These are phyloP conservation scores for Suhomyces prunicola DNA, from an alignment of 805 yeast genomes.

Conservation along the genomic window DNA sequence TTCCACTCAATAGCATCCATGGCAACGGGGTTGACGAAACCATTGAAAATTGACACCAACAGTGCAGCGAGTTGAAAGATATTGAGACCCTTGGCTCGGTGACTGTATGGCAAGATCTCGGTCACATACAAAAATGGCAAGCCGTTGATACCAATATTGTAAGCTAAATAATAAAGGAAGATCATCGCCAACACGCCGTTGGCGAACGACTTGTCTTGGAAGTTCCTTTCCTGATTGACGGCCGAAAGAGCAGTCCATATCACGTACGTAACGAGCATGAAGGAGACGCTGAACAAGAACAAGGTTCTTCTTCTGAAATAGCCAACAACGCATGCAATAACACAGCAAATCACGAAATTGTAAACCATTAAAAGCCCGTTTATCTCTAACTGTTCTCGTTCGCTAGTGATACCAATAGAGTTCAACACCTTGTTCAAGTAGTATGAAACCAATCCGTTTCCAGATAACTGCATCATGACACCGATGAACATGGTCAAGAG, in stretches of 20 bases:
- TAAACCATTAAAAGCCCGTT: constrained; percentile 51
- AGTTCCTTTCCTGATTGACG: constrained; percentile 38
- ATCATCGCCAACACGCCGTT: constrained; percentile 51
- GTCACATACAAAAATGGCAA: constrained; percentile 46
- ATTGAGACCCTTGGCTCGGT: constrained; percentile 42
- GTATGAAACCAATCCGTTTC: constrained; percentile 52
- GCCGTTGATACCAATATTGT: constrained; percentile 44
- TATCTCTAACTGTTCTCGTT: constrained; percentile 43
- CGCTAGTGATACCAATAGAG: constrained; percentile 52
- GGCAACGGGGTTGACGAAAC: constrained; percentile 29
- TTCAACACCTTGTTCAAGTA: constrained; percentile 48
- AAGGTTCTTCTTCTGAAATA: constrained; percentile 34
- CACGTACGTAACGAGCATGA: constrained; percentile 37
- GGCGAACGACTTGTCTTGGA: constrained; percentile 38
- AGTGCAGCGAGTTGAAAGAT: constrained; percentile 12
- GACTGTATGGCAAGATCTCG: constrained; percentile 37
- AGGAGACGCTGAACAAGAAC: constrained; percentile 31
- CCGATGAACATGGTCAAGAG: constrained; percentile 31
- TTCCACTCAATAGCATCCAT: constrained; percentile 42
- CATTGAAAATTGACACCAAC: constrained; percentile 9
- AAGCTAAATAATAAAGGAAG: constrained; percentile 43
- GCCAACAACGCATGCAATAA: constrained; percentile 17
- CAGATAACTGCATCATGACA: constrained; percentile 44
- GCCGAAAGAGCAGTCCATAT: constrained; percentile 48
- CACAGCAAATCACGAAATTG: constrained; percentile 34